Percentiles rank a stretch among this genome's conserved stretches.
Conservation (phyloP, 805 yeast genomes). For the Yarrowia divulgata region DNA sequence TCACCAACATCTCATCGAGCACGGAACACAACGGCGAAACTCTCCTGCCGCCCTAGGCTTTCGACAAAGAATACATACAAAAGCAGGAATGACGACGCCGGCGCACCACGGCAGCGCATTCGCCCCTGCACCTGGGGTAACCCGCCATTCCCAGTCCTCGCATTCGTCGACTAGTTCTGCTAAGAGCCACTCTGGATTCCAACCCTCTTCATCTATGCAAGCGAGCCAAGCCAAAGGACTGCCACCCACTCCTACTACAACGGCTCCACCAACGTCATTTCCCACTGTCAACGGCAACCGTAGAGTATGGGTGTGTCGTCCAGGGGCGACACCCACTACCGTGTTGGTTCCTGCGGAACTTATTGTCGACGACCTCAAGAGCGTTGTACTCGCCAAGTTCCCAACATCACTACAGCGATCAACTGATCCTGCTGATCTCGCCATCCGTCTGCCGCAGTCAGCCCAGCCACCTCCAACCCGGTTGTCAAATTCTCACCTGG, state of each 20-base stretch:
- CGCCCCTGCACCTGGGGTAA: constrained; percentile 14
- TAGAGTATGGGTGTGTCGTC: constrained; percentile 51
- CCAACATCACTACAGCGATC: constrained; percentile 69
- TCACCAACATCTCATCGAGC: constrained; percentile 22
- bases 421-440: constrained; percentile 72
- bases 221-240: constrained; percentile 32
- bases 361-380: constrained; percentile 83
- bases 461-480: constrained; percentile 19
- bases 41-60: constrained; percentile 16
- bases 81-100: constrained; percentile 37
- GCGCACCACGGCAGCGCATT: constrained; percentile 37
- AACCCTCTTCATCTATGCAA: constrained; percentile 9
- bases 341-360: constrained; percentile 66
- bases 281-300: constrained; percentile 24
- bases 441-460: constrained; percentile 43
- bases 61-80: not conserved
- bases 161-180: constrained; percentile 27
- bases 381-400: constrained; percentile 65
- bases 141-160: constrained; percentile 20
- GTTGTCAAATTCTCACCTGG: constrained; percentile 10
- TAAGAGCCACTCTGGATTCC: not conserved
- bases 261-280: not conserved
- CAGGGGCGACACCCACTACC: constrained; percentile 66
- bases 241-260: constrained; percentile 2
- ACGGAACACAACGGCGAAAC: constrained; percentile 2